phyloP scores from a whole-genome alignment of 768 basidiomycete genomes.

The Gyrodon lividus region DNA sequence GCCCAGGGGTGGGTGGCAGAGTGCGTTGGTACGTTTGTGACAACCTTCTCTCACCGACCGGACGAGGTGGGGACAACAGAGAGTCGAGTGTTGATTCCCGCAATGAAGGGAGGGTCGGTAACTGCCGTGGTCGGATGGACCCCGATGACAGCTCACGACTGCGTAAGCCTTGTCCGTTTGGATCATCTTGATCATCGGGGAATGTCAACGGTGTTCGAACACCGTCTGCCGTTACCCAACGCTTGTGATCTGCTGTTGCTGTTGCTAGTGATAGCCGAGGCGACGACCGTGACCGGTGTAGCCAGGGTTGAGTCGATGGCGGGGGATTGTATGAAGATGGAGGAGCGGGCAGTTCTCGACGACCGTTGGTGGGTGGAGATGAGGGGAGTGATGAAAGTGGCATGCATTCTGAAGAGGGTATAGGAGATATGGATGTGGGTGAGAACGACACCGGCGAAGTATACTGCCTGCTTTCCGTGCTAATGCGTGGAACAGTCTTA shows the following conservation, averaged over 20 bases:
- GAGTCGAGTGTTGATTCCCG: constrained; percentile 16
- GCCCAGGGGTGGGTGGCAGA: constrained; percentile 41
- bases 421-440: constrained; percentile 26
- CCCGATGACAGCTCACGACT: constrained; percentile 21
- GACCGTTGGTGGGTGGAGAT: constrained; percentile 14
- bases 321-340: constrained; percentile 33
- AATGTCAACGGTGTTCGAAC: constrained; percentile 11
- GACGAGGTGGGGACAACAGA: constrained; percentile 12
- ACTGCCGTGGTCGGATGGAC: constrained; percentile 24
- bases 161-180: constrained; percentile 6
- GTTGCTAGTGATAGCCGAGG: constrained; percentile 34
- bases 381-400: constrained; percentile 23
- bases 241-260: not conserved
- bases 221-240: constrained; percentile 5
- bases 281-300: constrained; percentile 37
- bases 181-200: constrained; percentile 20
- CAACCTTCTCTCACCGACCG: constrained; percentile 18
- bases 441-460: constrained; percentile 21
- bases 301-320: constrained; percentile 25
- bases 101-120: constrained; percentile 33
- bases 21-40: constrained; percentile 35
- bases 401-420: constrained; percentile 31
- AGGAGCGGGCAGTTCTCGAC: constrained; percentile 30
- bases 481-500: constrained; percentile 9
- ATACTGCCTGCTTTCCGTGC: constrained; percentile 2